Evolutionary conservation across 164 flowering plant genomes (phyloP).

Genomic region (Nymphaea thermarum): DNA sequence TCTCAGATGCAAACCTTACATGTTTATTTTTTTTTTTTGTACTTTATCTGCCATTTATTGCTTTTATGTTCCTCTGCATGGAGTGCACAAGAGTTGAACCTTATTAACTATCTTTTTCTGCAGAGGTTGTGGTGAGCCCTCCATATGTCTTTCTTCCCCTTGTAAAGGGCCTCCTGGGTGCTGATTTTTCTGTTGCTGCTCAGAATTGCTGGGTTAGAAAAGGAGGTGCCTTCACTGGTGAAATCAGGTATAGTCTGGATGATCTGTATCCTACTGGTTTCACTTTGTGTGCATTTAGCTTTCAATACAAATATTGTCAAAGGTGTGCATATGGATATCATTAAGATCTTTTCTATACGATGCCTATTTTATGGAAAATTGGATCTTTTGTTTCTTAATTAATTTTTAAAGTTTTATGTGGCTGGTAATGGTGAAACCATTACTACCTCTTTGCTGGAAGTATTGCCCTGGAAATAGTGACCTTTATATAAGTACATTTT

Average conservation of each 20-base stretch:
- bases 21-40: too few relatives aligned
- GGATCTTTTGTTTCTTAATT: too few relatives aligned
- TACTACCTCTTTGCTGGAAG: neutral
- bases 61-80: too few relatives aligned
- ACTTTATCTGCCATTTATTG: too few relatives aligned
- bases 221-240: constrained; percentile 91
- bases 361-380: too few relatives aligned
- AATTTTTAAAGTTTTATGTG: neutral
- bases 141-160: constrained; percentile 61
- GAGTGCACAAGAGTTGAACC: too few relatives aligned
- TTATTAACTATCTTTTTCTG: constrained; percentile 5
- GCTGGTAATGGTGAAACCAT: neutral
- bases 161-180: constrained; percentile 37
- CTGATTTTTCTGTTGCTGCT: constrained; percentile 73
- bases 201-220: constrained; percentile 85
- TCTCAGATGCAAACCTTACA: too few relatives aligned
- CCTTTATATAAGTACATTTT: too few relatives aligned
- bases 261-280: neutral
- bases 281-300: neutral
- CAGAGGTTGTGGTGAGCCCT: constrained; percentile 87
- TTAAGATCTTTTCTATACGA: too few relatives aligned
- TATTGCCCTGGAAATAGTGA: too few relatives aligned
- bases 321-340: too few relatives aligned
- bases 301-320: too few relatives aligned
- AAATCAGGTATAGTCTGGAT: constrained; percentile 39